phyloP scores from a whole-genome alignment of 345 rosid species.

The Lepidium sativum region DNA sequence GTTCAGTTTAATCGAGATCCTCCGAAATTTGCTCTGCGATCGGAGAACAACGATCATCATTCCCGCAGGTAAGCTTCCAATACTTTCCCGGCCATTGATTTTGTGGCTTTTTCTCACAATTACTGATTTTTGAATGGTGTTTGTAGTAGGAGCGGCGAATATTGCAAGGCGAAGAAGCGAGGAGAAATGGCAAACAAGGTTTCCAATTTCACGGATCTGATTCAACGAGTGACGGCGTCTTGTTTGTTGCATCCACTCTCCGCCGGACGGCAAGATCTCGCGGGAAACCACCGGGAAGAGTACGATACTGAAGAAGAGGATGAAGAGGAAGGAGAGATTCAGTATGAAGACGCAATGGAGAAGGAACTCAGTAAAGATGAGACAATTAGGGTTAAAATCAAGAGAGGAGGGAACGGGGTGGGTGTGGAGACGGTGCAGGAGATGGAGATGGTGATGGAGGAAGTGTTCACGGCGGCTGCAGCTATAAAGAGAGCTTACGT shows the following conservation, averaged over 20 bases:
- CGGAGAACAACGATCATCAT: conserved; percentile 23
- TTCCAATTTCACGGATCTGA: conserved; percentile 73
- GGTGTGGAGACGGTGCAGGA: conserved; percentile 35
- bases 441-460: conserved; percentile 52
- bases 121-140: not conserved
- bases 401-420: conserved; percentile 8
- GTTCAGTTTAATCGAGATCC: conserved; percentile 41
- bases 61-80: conserved; percentile 13
- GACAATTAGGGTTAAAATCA: not conserved
- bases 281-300: conserved; percentile 22
- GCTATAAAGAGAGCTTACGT: conserved; percentile 70
- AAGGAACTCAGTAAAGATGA: conserved; percentile 20
- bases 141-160: conserved; percentile 20
- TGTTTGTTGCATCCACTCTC: conserved; percentile 85
- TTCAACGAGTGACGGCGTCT: conserved; percentile 80
- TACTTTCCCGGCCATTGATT: not conserved
- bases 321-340: conserved; percentile 32
- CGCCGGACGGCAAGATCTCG: conserved; percentile 43
- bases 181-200: conserved; percentile 61
- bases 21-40: conserved; percentile 33
- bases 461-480: conserved; percentile 66
- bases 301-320: conserved; percentile 25
- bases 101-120: not conserved
- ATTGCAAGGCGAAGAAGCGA: conserved; percentile 38
- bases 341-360: conserved; percentile 23